Evolutionary conservation across 441 rosid species (phyloP).

Genomic region (Eruca vesicaria): DNA sequence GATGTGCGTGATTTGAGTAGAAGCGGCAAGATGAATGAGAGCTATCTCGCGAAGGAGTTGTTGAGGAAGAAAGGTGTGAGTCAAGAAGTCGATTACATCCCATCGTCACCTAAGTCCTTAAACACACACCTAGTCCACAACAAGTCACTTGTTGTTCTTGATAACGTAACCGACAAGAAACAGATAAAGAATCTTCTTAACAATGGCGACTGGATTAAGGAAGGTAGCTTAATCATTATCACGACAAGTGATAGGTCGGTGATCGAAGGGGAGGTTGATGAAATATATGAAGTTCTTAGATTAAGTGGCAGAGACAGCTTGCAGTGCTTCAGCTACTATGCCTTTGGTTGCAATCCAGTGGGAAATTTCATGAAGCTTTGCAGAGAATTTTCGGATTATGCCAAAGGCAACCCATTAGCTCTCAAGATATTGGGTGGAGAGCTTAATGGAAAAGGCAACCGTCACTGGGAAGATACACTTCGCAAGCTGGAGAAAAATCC

Average conservation of each 20-base stretch:
- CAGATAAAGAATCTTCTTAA: background rate
- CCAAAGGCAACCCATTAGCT: slow-evolving; percentile 9
- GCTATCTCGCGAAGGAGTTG: background rate
- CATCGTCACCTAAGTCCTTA: background rate
- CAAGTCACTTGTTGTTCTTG: slow-evolving; percentile 7
- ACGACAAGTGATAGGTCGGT: background rate
- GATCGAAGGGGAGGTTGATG: background rate
- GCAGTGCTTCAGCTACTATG: background rate
- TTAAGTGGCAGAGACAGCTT: background rate
- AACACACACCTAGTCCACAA: background rate
- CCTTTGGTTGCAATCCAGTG: background rate
- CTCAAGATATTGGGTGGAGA: slow-evolving; percentile 9
- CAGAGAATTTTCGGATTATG: background rate
- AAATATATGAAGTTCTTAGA: background rate
- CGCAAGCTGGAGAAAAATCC: background rate
- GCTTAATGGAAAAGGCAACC: background rate
- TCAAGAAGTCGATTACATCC: background rate
- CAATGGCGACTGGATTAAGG: background rate
- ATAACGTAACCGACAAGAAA: background rate
- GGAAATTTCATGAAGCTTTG: background rate
- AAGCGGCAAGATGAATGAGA: background rate
- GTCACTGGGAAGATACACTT: background rate
- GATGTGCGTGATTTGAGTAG: background rate
- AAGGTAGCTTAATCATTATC: slow-evolving; percentile 4
- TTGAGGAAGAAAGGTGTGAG: background rate